Evolutionary conservation across 2,329 filamentous ascomycete species (phyloP).

Genomic region (Ophiocordyceps camponoti-rufipedis): DNA sequence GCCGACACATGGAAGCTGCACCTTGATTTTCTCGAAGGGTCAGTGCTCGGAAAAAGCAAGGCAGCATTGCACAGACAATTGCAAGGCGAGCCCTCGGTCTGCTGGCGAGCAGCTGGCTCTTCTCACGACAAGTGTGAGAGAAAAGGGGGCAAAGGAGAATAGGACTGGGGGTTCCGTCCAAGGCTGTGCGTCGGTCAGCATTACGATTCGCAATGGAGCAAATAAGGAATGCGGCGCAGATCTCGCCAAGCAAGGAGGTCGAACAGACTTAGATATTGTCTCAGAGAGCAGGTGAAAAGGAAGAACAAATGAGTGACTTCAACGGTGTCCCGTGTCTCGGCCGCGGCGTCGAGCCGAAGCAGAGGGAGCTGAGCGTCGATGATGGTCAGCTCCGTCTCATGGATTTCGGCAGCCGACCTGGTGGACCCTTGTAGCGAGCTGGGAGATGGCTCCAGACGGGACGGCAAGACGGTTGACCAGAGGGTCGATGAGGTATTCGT

Average conservation of each 20-base stretch:
- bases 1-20: neutral
- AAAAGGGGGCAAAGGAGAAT: neutral
- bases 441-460: neutral
- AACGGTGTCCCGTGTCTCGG: neutral
- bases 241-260: neutral
- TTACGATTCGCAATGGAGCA: neutral
- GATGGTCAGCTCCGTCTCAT: neutral
- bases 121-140: neutral
- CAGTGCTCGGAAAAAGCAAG: conserved; percentile 1
- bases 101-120: neutral
- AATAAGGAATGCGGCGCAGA: too few relatives aligned
- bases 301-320: neutral
- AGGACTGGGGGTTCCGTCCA: neutral
- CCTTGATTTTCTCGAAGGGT: neutral
- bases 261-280: neutral
- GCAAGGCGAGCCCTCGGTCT: neutral
- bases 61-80: neutral
- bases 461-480: neutral
- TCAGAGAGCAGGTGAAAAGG: neutral
- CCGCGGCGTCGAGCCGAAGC: neutral
- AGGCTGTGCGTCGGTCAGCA: neutral
- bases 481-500: neutral
- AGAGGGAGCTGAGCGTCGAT: neutral
- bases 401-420: neutral
- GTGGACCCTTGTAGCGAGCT: neutral